Conservation (phyloP, 495 filamentous ascomycete genomes). For the Podospora sp. region DNA sequence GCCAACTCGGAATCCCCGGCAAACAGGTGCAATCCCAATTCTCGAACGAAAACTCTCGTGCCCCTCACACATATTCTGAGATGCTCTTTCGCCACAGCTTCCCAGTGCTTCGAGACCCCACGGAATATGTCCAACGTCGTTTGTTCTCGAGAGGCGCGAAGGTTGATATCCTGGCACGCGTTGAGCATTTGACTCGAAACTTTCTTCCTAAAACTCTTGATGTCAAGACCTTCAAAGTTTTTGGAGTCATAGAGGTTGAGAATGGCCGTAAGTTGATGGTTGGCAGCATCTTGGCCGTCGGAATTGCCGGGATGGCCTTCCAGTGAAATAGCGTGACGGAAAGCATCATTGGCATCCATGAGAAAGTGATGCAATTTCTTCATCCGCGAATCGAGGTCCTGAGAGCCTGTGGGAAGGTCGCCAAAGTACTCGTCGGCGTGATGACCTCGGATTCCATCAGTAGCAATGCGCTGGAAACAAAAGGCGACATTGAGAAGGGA, state of each 20-base stretch:
- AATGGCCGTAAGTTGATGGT: background rate
- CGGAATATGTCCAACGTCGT: background rate
- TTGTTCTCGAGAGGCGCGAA: background rate
- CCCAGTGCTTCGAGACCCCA: background rate
- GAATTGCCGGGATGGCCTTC: background rate
- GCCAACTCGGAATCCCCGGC: background rate
- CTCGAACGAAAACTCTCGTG: background rate
- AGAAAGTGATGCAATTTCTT: background rate
- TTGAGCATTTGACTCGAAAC: background rate
- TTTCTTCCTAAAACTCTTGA: background rate
- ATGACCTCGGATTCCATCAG: background rate
- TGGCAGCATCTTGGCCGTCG: background rate
- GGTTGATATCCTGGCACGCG: background rate
- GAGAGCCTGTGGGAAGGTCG: background rate
- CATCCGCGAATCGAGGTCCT: background rate
- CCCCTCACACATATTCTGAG: background rate
- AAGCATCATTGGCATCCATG: background rate
- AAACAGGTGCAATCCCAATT: background rate
- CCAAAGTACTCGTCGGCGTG: background rate
- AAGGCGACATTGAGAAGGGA: background rate
- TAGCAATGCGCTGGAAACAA: background rate
- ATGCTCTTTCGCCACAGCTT: background rate
- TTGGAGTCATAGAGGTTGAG: background rate
- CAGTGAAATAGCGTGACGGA: background rate
- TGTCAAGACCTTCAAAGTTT: background rate